phyloP scores from a whole-genome alignment of 306 rosid genomes.

The Hippophae tibetana region DNA sequence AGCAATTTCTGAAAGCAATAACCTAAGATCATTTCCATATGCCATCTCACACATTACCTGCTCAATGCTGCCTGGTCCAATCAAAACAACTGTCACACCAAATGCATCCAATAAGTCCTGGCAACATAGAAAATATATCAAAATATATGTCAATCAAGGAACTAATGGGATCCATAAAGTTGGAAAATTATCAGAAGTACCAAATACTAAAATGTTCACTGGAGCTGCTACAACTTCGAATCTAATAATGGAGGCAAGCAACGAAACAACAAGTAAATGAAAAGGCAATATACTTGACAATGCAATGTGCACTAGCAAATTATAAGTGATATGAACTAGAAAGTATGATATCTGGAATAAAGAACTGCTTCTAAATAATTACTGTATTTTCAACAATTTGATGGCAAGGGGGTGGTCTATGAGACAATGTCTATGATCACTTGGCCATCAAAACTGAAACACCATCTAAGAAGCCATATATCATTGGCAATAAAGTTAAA shows the following conservation, averaged over 20 bases:
- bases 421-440: background rate
- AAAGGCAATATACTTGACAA: background rate
- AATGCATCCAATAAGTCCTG: slow-evolving; percentile 81
- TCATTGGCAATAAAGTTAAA: background rate
- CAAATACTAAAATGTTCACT: background rate
- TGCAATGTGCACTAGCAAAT: background rate
- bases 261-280: background rate
- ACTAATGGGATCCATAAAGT: background rate
- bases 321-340: background rate
- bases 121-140: slow-evolving; percentile 11
- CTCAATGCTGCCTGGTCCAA: slow-evolving; percentile 87
- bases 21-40: background rate
- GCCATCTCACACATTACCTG: slow-evolving; percentile 36
- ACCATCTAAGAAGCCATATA: no score
- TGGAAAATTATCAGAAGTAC: background rate
- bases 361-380: no score
- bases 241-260: background rate
- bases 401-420: background rate
- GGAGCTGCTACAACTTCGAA: no score
- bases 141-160: background rate
- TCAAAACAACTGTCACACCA: slow-evolving; percentile 77
- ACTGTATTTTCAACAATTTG: background rate
- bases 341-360: no score
- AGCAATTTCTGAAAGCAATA: background rate
- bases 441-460: no score